A percentile compares a stretch with the other conserved stretches of the same genome.
phyloP scores from a whole-genome alignment of 768 basidiomycete species.

The Phallus indusiatus region DNA sequence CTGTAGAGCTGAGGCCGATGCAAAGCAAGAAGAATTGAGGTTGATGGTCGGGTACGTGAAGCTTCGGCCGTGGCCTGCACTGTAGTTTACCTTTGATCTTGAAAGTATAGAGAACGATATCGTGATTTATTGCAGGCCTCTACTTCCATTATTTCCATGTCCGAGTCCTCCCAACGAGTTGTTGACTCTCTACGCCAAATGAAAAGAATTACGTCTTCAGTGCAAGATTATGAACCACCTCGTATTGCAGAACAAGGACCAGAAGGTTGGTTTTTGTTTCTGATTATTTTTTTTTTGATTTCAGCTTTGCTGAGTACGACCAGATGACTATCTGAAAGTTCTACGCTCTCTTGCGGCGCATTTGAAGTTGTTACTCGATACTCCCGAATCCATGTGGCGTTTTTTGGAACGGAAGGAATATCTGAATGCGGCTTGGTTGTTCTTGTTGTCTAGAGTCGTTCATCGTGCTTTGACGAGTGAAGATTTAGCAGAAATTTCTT shows the following conservation, averaged over 20 bases:
- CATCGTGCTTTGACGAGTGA: conserved; percentile 61
- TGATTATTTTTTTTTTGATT: not conserved
- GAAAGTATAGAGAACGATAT: conserved; percentile 80
- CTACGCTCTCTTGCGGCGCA: conserved; percentile 78
- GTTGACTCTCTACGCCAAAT: conserved; percentile 55
- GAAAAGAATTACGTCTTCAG: conserved; percentile 34
- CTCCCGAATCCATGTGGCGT: conserved; percentile 87
- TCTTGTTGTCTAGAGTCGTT: conserved; percentile 76
- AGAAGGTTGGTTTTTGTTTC: conserved; percentile 14
- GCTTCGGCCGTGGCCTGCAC: not conserved
- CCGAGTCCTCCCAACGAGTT: conserved; percentile 58
- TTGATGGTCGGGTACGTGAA: conserved; percentile 84
- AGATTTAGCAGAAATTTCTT: conserved; percentile 51
- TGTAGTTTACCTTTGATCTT: conserved; percentile 21
- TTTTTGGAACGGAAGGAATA: conserved; percentile 74
- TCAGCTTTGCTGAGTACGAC: not conserved
- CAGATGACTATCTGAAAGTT: conserved; percentile 59
- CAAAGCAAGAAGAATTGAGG: conserved; percentile 79
- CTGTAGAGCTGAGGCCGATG: conserved; percentile 67
- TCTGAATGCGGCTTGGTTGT: conserved; percentile 80
- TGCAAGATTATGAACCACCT: conserved; percentile 5
- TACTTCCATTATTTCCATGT: conserved; percentile 71
- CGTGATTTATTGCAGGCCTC: conserved; percentile 82
- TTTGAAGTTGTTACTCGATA: conserved; percentile 84
- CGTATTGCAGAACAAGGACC: conserved; percentile 2